These are phyloP conservation scores for Chrysanthemum makinoi DNA, from an alignment of 129 eudicot species.

Conservation along the genomic window DNA sequence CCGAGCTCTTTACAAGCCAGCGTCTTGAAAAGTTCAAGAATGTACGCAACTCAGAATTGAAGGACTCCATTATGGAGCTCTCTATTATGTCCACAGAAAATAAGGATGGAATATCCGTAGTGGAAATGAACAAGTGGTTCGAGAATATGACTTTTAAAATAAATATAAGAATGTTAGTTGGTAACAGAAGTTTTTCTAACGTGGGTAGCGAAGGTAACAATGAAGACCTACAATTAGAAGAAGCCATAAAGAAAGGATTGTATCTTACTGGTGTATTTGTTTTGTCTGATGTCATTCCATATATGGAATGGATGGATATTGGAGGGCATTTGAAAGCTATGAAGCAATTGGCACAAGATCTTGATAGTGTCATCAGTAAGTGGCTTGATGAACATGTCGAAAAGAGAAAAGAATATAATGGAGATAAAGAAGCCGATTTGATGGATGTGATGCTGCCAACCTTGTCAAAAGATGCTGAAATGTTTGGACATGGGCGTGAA, in stretches of 20 bases:
- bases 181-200: constrained; percentile 31
- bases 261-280: constrained; percentile 48
- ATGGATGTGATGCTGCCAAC: constrained; percentile 47
- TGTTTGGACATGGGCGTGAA: constrained; percentile 24
- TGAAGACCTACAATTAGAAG: constrained; percentile 27
- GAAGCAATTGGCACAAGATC: constrained; percentile 34
- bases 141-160: constrained; percentile 41
- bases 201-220: not conserved
- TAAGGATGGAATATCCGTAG: not conserved
- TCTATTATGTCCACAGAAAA: constrained; percentile 14
- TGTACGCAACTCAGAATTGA: constrained; percentile 34
- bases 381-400: constrained; percentile 44
- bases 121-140: constrained; percentile 30
- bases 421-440: constrained; percentile 30
- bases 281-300: constrained; percentile 48
- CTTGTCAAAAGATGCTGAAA: constrained; percentile 26
- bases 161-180: constrained; percentile 31
- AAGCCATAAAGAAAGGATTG: constrained; percentile 38
- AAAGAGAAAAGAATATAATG: constrained; percentile 12
- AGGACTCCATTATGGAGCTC: constrained; percentile 22
- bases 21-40: constrained; percentile 37
- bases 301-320: constrained; percentile 55
- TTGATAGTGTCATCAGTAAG: constrained; percentile 29
- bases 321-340: constrained; percentile 48
- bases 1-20: constrained; percentile 36